Base-by-base conservation (phyloP, 495 filamentous ascomycete species). In the Trypethelium eluteriae region DNA sequence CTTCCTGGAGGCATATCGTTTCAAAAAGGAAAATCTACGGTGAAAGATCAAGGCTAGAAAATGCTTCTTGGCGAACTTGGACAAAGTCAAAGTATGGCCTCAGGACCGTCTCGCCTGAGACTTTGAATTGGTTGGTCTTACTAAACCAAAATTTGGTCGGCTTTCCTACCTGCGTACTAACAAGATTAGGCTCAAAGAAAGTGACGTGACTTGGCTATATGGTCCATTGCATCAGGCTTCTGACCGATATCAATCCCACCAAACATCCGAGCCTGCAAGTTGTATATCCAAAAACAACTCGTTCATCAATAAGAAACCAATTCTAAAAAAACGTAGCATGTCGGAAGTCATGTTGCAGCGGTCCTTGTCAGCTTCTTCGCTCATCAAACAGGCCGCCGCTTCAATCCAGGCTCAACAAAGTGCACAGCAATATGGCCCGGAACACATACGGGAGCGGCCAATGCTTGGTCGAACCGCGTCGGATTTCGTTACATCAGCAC, bases 1-100 rank as follows among this genome's bases (percentile, higher is more conserved):
- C 90, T 14, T 97, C 93, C 2, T 98, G 94, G 94, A 86, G 91
- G 66, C 91, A 93, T 77, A 91, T 98, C 70, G 87, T 92, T 47
- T 83, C 86, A 12, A 89, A 88, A 68, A 83, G 86, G 73, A 85
- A 84, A 38, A 82, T 89, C 53, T 96, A 95, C 70, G 88, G 81
- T 68, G 92, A 98, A 73, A 82, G 89, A 36, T 85, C 87, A 10
- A 81, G 94, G 63, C 76, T 98, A 62, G 94, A 98, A 75, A 98
- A 98, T 79, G 94, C 94, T 3, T 96, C 93, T 3, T 98, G 94
- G 94, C 83, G 94, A 72, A 94, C 92, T n/a, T 98, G 94, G 94
- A 86, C 90, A 73, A 97, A 98, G 75, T 79, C 87, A 25, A 96
- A 95, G 74, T 86, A 93, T 73, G 84, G 88, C 35, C 76, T 97